A percentile compares a stretch with the other conserved stretches of the same genome.
Conservation (phyloP, 2,329 filamentous ascomycete genomes). For the Fusarium tanahbumbuense region DNA sequence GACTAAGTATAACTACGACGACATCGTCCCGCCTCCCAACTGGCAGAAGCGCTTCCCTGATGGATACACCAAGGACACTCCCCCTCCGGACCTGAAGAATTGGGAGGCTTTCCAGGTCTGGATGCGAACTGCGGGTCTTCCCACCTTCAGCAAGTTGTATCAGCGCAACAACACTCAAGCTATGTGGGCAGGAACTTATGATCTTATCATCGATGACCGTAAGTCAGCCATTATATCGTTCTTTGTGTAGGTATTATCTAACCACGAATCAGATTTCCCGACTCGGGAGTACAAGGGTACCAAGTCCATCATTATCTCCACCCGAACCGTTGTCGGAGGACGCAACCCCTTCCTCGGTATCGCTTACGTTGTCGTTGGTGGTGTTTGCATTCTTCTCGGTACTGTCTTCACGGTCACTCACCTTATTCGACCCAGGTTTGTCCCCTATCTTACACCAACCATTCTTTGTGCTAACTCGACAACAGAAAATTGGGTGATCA, state of each 20-base stretch:
- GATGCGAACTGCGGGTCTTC: slow-evolving; percentile 97
- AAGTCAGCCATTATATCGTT: slow-evolving; percentile 54
- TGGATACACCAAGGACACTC: slow-evolving; percentile 72
- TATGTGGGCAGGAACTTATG: slow-evolving; percentile 79
- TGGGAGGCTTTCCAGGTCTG: slow-evolving; percentile 95
- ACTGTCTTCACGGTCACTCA: slow-evolving; percentile 90
- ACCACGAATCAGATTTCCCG: slow-evolving; percentile 74
- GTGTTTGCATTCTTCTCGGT: slow-evolving; percentile 90
- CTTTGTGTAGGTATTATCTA: not conserved
- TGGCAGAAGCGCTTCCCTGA: slow-evolving; percentile 79
- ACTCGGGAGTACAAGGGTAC: slow-evolving; percentile 83
- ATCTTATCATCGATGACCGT: slow-evolving; percentile 83
- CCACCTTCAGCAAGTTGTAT: slow-evolving; percentile 93
- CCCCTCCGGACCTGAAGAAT: slow-evolving; percentile 77
- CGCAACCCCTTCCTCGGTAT: slow-evolving; percentile 97
- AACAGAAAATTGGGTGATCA: slow-evolving; percentile 96
- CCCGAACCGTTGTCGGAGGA: slow-evolving; percentile 91
- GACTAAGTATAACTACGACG: slow-evolving; percentile 71
- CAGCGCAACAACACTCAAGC: slow-evolving; percentile 78
- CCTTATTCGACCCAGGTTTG: slow-evolving; percentile 87
- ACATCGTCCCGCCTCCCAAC: slow-evolving; percentile 86
- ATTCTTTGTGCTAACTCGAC: not conserved
- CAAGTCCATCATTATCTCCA: slow-evolving; percentile 90
- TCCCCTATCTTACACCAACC: slow-evolving; percentile 24
- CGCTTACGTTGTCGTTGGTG: slow-evolving; percentile 93